A percentile compares a stretch with the other conserved stretches of the same genome.
Conservation (phyloP, 352 stramenopile genomes). For the Globisporangium barbulae region DNA sequence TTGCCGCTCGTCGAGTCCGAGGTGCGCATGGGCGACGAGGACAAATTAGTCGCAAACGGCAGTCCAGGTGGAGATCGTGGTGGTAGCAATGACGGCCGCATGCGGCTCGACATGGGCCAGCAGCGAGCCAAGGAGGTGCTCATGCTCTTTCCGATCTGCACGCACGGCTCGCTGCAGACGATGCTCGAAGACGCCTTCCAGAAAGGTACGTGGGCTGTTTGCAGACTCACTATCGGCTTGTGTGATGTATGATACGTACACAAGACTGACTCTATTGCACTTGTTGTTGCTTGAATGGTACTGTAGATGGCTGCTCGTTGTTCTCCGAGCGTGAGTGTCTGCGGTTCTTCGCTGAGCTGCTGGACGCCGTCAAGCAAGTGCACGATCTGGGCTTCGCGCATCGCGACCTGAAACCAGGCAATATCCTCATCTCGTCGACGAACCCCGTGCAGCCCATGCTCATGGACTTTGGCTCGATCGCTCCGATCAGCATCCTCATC, state of each 20-base stretch:
- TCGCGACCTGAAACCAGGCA: slow-evolving; percentile 77
- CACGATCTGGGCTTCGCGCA: slow-evolving; percentile 59
- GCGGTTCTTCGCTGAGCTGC: slow-evolving; percentile 47
- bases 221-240: neutral
- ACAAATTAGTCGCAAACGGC: neutral
- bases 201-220: slow-evolving; percentile 16
- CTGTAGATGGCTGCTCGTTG: slow-evolving; percentile 8
- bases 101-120: slow-evolving; percentile 1
- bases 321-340: slow-evolving; percentile 52
- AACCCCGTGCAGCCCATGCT: slow-evolving; percentile 50
- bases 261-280: neutral
- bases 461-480: slow-evolving; percentile 76
- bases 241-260: neutral
- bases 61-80: neutral
- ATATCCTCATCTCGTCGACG: slow-evolving; percentile 49
- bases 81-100: neutral
- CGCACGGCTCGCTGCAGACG: slow-evolving; percentile 55
- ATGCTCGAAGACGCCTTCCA: slow-evolving; percentile 33
- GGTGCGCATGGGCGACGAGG: slow-evolving; percentile 21
- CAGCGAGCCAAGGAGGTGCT: slow-evolving; percentile 45
- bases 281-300: neutral
- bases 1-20: slow-evolving; percentile 54
- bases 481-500: slow-evolving; percentile 33
- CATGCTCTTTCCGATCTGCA: slow-evolving; percentile 56
- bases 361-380: slow-evolving; percentile 55